Base-by-base conservation (phyloP, 2,329 filamentous ascomycete species). In the Huntiella abstrusa region DNA sequence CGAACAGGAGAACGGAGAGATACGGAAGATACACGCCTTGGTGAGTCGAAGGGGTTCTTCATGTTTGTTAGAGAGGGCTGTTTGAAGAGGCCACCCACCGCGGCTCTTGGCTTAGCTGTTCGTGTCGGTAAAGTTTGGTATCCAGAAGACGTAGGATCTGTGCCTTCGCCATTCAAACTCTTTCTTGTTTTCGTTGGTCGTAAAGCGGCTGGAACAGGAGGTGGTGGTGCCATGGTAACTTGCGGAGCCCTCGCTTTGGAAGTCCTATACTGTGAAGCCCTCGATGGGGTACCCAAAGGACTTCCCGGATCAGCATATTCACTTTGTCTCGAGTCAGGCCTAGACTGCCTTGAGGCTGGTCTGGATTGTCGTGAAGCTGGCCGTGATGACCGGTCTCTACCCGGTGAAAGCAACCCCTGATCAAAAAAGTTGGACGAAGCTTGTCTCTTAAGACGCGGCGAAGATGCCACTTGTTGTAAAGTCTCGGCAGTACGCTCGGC, bases 401-500 rank as follows among this genome's bases (percentile, higher is more conserved):
- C 52, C 45, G 12, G 53, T 38, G 13, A 48, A n/a, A 50, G 11
- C 4, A 48, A 33, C 16, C 22, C 36, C 13, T 41, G 68, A 2
- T 67, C 61, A 42, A 75, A 77, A 57, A 83, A 91, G 59, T 93
- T 86, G 47, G 73, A 76, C 0, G 83, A 84, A 6, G 71, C 66
- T 46, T 77, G 74, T 49, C 75, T 74, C 45, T 69, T 73, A 40
- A 81, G 60, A 0, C 73, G 74, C 4, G 87, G 86, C 1, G 86
- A 91, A 0, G 83, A 76, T 0, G 86, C 83, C 28, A 94, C 65
- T 41, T 77, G 73, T 3, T 85, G 72, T 4, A 95, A 64, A 0
- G 84, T 93, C 58, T 93, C 84, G 37, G 93, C 78, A 0, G 87
- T 92, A 49, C 88, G 70, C 54, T 95, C 87, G 0, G 81, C 77